phyloP scores from a whole-genome alignment of 2,329 filamentous ascomycete genomes.

The Penicillium sp. region DNA sequence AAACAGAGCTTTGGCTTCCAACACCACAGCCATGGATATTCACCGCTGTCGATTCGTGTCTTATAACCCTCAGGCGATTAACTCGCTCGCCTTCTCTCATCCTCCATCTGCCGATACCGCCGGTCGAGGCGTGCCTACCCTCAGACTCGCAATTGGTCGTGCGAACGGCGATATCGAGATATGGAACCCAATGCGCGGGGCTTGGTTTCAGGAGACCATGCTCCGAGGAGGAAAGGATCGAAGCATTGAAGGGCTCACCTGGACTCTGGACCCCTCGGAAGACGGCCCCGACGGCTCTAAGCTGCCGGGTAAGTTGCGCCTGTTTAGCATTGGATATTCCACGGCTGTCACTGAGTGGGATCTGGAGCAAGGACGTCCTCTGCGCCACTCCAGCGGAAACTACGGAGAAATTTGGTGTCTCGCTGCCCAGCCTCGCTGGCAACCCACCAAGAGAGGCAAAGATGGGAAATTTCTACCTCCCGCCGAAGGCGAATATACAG shows the following conservation, averaged over 20 bases:
- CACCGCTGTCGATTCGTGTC: conserved; percentile 96
- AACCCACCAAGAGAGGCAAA: conserved; percentile 41
- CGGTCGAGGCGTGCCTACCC: conserved; percentile 59
- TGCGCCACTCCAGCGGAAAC: conserved; percentile 84
- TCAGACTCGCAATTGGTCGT: conserved; percentile 85
- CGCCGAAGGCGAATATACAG: conserved; percentile 45
- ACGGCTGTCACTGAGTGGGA: conserved; percentile 95
- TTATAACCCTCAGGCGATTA: conserved; percentile 89
- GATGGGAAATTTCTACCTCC: conserved; percentile 40
- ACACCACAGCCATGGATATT: conserved; percentile 73
- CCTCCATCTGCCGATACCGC: conserved; percentile 54
- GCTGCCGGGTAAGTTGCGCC: conserved; percentile 72
- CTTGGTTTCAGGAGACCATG: conserved; percentile 88
- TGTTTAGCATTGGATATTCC: conserved; percentile 97
- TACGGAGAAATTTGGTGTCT: conserved; percentile 98
- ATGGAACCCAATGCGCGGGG: conserved; percentile 83
- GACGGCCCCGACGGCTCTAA: conserved; percentile 58
- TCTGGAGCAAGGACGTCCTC: conserved; percentile 74
- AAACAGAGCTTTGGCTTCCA: conserved; percentile 22
- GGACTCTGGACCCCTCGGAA: conserved; percentile 85
- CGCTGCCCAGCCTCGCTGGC: conserved; percentile 74
- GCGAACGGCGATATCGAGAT: conserved; percentile 97
- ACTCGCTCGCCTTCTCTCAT: conserved; percentile 92
- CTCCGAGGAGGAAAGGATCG: conserved; percentile 82
- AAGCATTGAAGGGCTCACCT: conserved; percentile 87